Conservation (phyloP, 169 alveolate genomes). For the Pseudocohnilembus persalinus region DNA sequence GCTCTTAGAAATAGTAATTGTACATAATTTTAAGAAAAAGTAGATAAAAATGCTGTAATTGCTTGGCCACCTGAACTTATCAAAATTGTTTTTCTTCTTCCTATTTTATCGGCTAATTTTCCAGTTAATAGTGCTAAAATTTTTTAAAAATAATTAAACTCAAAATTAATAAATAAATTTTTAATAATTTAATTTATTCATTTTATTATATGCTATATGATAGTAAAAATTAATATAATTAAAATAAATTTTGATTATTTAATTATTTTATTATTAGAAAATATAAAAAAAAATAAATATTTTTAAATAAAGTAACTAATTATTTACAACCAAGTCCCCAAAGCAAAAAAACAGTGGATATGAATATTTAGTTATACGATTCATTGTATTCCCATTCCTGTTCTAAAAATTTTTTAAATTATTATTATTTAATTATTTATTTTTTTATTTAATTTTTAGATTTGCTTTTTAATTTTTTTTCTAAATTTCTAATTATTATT, state of each 20-base stretch:
- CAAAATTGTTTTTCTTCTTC: constrained; percentile 10
- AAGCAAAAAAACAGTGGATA: neutral
- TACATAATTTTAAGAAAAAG: neutral
- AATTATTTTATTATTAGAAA: too few species aligned
- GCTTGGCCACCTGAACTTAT: constrained; percentile 1
- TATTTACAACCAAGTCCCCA: constrained; percentile 24
- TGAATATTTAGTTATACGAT: neutral
- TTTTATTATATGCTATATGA: neutral
- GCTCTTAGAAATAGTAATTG: neutral
- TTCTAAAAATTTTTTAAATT: neutral
- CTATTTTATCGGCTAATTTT: constrained; percentile 1
- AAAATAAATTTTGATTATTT: too few species aligned
- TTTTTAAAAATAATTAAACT: neutral
- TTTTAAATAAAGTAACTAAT: neutral
- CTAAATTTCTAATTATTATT: too few species aligned
- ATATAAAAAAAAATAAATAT: neutral
- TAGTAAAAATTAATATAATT: too few species aligned
- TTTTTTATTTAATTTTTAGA: too few species aligned
- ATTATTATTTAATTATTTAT: too few species aligned
- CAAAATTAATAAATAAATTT: too few species aligned
- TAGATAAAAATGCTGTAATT: neutral
- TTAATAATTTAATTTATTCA: neutral
- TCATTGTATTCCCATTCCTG: constrained; percentile 5
- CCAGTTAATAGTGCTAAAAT: constrained; percentile 4
- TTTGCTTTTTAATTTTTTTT: too few species aligned